Percentiles rank a stretch among this genome's conserved stretches.
Conservation (phyloP, 495 filamentous ascomycete species). For the Penicillium ucsense region DNA sequence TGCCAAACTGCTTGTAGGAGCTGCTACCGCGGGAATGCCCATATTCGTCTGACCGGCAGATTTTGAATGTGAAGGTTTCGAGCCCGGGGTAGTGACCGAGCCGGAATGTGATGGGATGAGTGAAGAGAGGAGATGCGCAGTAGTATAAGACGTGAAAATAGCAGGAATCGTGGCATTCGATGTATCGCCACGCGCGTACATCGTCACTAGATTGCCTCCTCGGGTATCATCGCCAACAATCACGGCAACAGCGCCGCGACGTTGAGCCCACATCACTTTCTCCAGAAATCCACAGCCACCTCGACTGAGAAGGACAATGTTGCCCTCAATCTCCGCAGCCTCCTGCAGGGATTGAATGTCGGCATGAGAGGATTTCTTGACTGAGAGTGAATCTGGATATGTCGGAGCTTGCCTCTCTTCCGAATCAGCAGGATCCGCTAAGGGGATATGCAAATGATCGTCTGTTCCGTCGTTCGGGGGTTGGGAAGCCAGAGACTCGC, state of each 20-base stretch:
- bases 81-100: conserved; percentile 42
- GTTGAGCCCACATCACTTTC: conserved; percentile 93
- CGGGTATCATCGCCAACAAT: conserved; percentile 91
- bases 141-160: conserved; percentile 90
- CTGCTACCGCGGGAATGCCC: conserved; percentile 11
- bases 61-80: conserved; percentile 14
- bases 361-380: conserved; percentile 52
- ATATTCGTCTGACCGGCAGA: conserved; percentile 11
- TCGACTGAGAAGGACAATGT: conserved; percentile 79
- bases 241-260: conserved; percentile 75
- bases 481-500: conserved; percentile 12
- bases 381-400: conserved; percentile 32
- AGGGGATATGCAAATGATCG: conserved; percentile 71
- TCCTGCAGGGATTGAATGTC: conserved; percentile 95
- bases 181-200: conserved; percentile 93
- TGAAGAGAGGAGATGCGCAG: conserved; percentile 85
- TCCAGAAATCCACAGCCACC: conserved; percentile 95
- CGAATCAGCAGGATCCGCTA: conserved; percentile 38
- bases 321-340: conserved; percentile 86
- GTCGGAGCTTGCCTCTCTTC: conserved; percentile 24
- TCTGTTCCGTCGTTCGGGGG: conserved; percentile 74
- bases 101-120: conserved; percentile 64
- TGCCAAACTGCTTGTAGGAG: conserved; percentile 16
- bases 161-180: conserved; percentile 91
- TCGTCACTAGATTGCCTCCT: conserved; percentile 78